phyloP scores from a whole-genome alignment of 768 basidiomycete species.

The Saitozyma podzolica region DNA sequence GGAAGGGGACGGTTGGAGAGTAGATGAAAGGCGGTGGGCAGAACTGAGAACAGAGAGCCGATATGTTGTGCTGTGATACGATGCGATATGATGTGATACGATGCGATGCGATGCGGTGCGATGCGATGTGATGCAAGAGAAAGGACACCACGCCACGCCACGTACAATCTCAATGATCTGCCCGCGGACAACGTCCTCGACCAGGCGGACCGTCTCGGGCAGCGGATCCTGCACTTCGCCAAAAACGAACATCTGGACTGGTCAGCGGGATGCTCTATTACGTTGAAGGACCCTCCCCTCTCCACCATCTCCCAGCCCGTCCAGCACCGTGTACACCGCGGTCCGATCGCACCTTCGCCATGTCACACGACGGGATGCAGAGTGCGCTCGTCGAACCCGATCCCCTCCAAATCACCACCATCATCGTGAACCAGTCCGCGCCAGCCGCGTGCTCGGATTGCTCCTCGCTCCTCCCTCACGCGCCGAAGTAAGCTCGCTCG shows the following conservation, averaged over 20 bases:
- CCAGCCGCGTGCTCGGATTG: too few relatives aligned
- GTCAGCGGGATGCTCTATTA: background rate
- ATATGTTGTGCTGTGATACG: background rate
- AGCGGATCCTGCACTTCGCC: slow-evolving; percentile 91
- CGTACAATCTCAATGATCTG: slow-evolving; percentile 87
- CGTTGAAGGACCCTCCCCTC: background rate
- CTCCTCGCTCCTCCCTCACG: background rate
- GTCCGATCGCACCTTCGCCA: too few relatives aligned
- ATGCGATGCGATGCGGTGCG: background rate
- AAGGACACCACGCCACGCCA: background rate
- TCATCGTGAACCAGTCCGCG: too few relatives aligned
- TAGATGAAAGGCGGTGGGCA: too few relatives aligned
- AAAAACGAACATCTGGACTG: slow-evolving; percentile 86
- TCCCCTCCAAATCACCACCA: too few relatives aligned
- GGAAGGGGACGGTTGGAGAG: background rate
- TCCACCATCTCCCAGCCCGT: background rate
- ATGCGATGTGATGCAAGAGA: background rate
- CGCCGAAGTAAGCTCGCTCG: background rate
- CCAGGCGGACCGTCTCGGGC: slow-evolving; percentile 80
- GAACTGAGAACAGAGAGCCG: too few relatives aligned
- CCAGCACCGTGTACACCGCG: too few relatives aligned
- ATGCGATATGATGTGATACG: too few relatives aligned
- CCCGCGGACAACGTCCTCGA: slow-evolving; percentile 90
- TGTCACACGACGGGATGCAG: too few relatives aligned
- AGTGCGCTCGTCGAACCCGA: too few relatives aligned